These are phyloP conservation scores for Begonia loranthoides DNA, from an alignment of 306 rosid species.

Conservation along the genomic window DNA sequence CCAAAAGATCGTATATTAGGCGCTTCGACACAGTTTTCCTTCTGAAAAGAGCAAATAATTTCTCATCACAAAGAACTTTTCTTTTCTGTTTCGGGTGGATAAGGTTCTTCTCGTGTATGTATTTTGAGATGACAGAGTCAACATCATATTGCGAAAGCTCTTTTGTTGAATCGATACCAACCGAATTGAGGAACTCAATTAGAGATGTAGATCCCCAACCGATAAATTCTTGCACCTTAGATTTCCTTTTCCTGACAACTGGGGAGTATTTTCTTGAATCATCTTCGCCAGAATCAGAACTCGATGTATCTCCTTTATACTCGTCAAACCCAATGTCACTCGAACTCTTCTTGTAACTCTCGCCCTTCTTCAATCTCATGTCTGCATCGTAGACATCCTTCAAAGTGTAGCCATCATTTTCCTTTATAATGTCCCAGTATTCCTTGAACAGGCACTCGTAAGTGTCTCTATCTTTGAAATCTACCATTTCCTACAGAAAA, in stretches of 20 bases:
- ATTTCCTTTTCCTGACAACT: conserved; percentile 12
- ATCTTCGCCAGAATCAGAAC: conserved; percentile 9
- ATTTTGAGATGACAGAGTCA: conserved; percentile 23
- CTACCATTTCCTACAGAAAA: conserved; percentile 33
- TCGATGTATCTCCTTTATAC: conserved; percentile 9
- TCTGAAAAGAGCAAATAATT: conserved; percentile 32
- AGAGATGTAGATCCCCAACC: conserved; percentile 69
- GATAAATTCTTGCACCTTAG: conserved; percentile 10
- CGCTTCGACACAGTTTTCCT: conserved; percentile 19
- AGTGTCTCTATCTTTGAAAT: conserved; percentile 38
- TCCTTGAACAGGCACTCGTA: conserved; percentile 62
- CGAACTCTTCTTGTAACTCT: background rate
- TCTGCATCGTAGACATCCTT: conserved; percentile 17
- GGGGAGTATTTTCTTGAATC: conserved; percentile 3
- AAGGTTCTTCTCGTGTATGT: conserved; percentile 45
- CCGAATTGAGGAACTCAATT: conserved; percentile 39
- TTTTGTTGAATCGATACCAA: conserved; percentile 30
- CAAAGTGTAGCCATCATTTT: conserved; percentile 32
- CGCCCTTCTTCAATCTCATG: conserved; percentile 10
- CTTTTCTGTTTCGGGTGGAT: conserved; percentile 17
- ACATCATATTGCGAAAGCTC: conserved; percentile 23
- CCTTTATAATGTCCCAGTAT: conserved; percentile 59
- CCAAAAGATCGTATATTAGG: conserved; percentile 23
- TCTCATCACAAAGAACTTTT: conserved; percentile 39
- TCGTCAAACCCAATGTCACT: conserved; percentile 5